phyloP scores from a whole-genome alignment of 352 stramenopile species.

The Globisporangium emineosum region DNA sequence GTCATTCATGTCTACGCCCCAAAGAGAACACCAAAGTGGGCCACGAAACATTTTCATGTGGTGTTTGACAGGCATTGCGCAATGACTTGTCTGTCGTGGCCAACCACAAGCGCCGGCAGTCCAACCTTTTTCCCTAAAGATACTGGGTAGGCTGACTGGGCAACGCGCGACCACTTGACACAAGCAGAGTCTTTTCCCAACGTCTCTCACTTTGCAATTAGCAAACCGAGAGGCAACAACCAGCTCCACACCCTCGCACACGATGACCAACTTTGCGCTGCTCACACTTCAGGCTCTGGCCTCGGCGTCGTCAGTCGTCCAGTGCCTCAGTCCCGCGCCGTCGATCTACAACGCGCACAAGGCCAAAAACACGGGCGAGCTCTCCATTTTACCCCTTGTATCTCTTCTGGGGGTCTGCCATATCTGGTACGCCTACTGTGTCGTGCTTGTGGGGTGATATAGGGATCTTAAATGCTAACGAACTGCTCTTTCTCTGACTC shows the following conservation, averaged over 20 bases:
- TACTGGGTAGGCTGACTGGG: neutral
- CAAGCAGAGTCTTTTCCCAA: neutral
- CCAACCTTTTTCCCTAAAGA: neutral
- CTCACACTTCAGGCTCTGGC: conserved; percentile 4
- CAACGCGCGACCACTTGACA: neutral
- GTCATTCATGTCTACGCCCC: neutral
- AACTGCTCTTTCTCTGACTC: too few relatives aligned
- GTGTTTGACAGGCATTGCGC: neutral
- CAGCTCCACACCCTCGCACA: neutral
- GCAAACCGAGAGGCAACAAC: neutral
- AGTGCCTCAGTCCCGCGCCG: conserved; percentile 9
- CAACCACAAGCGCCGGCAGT: neutral
- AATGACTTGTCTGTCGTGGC: neutral
- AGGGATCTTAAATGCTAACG: too few relatives aligned
- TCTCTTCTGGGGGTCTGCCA: conserved; percentile 10
- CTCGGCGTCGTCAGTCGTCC: neutral
- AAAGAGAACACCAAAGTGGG: neutral
- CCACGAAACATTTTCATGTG: neutral
- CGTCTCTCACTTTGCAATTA: conserved; percentile 5
- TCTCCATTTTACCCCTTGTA: conserved; percentile 9
- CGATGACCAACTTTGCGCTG: conserved; percentile 1
- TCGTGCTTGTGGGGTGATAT: too few relatives aligned
- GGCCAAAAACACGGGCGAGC: conserved; percentile 5
- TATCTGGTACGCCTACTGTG: conserved; percentile 16
- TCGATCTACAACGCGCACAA: conserved; percentile 10